Evolutionary conservation across 1,284 basidiomycete species (phyloP), one percentile per base, ranked within the genome.

Genomic region (Vanrija pseudolonga): DNA sequence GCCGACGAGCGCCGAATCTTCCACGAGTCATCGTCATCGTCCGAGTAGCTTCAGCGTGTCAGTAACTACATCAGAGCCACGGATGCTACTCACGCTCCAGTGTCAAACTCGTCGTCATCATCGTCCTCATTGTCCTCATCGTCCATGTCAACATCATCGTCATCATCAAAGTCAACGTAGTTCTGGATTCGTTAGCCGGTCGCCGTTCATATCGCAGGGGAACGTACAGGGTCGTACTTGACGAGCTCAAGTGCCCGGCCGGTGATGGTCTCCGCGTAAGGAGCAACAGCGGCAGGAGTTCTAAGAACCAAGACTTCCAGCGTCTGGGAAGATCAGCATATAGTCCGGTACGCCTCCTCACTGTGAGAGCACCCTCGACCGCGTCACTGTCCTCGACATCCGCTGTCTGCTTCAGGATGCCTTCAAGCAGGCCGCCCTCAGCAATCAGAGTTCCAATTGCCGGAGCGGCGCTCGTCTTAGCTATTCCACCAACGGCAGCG

Each of bases 21-120:
- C 84, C 97, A 98, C 0, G 94, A 97, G n/a, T 90, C 88, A 71
- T 98, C 96, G 70, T 98, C 96, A 62, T 98, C 95, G 66, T 99
- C 95, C 7, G 91, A 92, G 72, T 97, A 97, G 61, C 89, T 91
- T 59, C 3, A 54, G 53, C 20, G 5, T 5, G 15, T 50, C 4
- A 51, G n/a, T 53, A 15, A 62, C 59, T 11, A n/a, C 12, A 14
- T 2, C 15, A n/a, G n/a, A 12, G 19, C 17, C 14, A 20, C 18
- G 32, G 85, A 84, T 88, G 85, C 62, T 18, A 85, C 82, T 50
- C 86, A 87, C 26, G 82, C 87, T 37, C 85, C 87, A 1, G 90
- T 88, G 6, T 90, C 90, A 1, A 88, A 76, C 19, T 79, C 72
- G 40, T 78, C 76, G 14, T 77, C 77, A 23, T 76, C 73, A 11